Evolutionary conservation across 306 rosid genomes (phyloP).

Genomic region (Mimosa bimucronata): DNA sequence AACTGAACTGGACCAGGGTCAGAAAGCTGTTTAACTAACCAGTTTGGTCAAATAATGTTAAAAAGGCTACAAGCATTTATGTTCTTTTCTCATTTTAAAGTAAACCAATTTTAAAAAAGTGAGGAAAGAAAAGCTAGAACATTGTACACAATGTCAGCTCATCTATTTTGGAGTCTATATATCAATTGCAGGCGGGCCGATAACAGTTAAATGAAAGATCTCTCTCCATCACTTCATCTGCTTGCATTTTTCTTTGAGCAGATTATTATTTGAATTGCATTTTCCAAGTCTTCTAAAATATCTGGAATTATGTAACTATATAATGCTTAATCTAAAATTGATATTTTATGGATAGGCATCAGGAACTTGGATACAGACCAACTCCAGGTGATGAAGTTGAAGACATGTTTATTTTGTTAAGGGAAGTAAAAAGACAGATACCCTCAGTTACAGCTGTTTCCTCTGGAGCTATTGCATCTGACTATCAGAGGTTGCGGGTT

Average conservation of each 20-base stretch:
- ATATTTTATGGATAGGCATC: slow-evolving; percentile 61
- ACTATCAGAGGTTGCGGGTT: slow-evolving; percentile 94
- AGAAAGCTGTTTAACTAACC: background rate
- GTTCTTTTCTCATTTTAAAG: too few species aligned
- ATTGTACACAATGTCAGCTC: background rate
- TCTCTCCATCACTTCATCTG: background rate
- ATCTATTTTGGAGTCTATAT: slow-evolving; percentile 1
- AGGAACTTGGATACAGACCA: slow-evolving; percentile 77
- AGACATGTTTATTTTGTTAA: slow-evolving; percentile 84
- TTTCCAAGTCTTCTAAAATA: slow-evolving; percentile 2
- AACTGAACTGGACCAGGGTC: background rate
- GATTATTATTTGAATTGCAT: background rate
- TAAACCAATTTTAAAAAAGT: background rate
- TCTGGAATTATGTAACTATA: slow-evolving; percentile 24
- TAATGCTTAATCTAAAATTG: slow-evolving; percentile 23
- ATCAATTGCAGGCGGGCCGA: background rate
- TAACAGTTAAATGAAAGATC: slow-evolving; percentile 6
- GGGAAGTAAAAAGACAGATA: slow-evolving; percentile 84
- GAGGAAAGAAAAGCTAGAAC: background rate
- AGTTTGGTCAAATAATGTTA: background rate
- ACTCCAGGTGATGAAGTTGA: slow-evolving; percentile 97
- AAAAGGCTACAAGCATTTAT: background rate
- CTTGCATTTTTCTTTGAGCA: background rate
- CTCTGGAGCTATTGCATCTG: slow-evolving; percentile 99
- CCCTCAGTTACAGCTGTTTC: slow-evolving; percentile 83